Base-by-base conservation (phyloP, 2,329 filamentous ascomycete genomes). In the Parafenestella ontariensis region DNA sequence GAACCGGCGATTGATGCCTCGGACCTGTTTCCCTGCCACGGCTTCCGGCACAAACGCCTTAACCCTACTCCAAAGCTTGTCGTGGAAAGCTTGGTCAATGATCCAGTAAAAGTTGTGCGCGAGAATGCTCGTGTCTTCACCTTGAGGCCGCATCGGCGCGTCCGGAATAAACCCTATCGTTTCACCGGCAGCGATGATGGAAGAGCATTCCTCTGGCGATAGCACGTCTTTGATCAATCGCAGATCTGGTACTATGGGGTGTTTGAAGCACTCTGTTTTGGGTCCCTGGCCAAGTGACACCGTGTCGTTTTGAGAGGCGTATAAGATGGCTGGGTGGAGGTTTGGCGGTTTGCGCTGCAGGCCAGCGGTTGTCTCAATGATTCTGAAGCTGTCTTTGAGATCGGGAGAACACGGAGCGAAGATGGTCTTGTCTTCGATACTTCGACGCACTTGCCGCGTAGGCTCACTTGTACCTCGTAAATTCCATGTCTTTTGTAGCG, bases 71-170 rank as follows among this genome's bases (percentile, higher is more conserved):
- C 88, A 90, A 1, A 90, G 78, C 13, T 77, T 80, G 52, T 87
- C 82, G 64, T 87, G 84, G 69, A 90, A 89, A 0, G 80, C 78
- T 20, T 79, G 77, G 61, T 90, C 88, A 11, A 87, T 80, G 8
- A 90, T 79, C 88, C 88, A 90, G 77, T 90, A 90, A 62, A 90
- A 89, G 71, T 90, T 90, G 76, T 90, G 88, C 0, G 88, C 88
- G 1, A 90, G 73, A 42, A 90, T 82, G 64, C 86, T 89, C 21
- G 81, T 80, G 48, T 77, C 76, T 56, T 89, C 86, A 15, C 85
- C 85, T 51, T 87, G 85, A n/a, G 86, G 84, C 2, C 86, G 83
- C 26, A 90, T 76, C 0, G 88, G 88, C 0, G 86, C 85, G 64
- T 91, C 88, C 0, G 88, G 88, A 0, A 87, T 78, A 59, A 90